These are phyloP conservation scores for Fusarium brevicatenulatum DNA, from an alignment of 2,329 filamentous ascomycete genomes.

Conservation along the genomic window DNA sequence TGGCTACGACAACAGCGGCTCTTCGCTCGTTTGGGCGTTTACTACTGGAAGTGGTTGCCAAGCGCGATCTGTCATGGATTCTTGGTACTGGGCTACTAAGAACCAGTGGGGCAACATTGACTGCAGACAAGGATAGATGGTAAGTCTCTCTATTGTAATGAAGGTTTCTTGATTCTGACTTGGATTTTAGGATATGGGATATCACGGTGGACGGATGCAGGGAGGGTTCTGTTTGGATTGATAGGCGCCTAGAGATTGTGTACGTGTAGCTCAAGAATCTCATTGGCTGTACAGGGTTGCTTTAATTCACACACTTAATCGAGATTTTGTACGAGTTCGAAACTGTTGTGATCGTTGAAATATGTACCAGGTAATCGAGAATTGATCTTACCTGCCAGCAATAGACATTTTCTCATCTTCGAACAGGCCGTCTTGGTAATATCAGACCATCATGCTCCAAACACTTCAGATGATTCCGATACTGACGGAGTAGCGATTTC, in stretches of 20 bases:
- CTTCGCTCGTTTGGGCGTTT: not conserved
- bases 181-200: not conserved
- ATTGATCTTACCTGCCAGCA: accelerated
- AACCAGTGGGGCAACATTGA: not conserved
- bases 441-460: not conserved
- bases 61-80: not conserved
- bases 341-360: not conserved
- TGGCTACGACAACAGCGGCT: not conserved
- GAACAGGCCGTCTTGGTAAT: not conserved
- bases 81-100: not conserved
- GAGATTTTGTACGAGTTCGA: no score
- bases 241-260: not conserved
- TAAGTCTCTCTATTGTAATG: accelerated
- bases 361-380: not conserved
- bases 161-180: accelerated
- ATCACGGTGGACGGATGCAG: accelerated
- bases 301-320: not conserved
- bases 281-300: not conserved
- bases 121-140: not conserved
- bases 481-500: not conserved
- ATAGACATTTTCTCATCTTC: not conserved
- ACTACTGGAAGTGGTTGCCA: not conserved
- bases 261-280: not conserved
- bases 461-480: not conserved
- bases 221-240: not conserved